A percentile compares a stretch with the other conserved stretches of the same genome.
phyloP scores from a whole-genome alignment of 2,329 filamentous ascomycete genomes.

The Aspergillus sp. region DNA sequence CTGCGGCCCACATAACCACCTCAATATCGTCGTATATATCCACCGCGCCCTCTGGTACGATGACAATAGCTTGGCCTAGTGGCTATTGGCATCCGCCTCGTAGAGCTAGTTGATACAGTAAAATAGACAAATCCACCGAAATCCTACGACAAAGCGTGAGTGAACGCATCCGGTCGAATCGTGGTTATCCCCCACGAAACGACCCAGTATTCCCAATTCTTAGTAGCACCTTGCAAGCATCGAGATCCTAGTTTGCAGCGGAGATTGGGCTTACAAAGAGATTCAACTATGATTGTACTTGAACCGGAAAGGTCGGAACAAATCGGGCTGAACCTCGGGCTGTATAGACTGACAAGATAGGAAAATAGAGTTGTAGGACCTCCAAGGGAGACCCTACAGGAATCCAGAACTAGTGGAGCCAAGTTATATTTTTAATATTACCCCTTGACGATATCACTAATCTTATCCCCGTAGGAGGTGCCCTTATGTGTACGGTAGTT shows the following conservation, averaged over 20 bases:
- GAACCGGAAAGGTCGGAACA: neutral
- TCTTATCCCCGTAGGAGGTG: no score
- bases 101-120: neutral
- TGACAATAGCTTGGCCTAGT: neutral
- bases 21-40: neutral
- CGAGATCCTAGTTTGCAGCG: neutral
- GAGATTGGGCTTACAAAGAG: no score
- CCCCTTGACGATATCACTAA: no score
- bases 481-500: no score
- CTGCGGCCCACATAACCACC: neutral
- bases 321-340: no score
- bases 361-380: accelerated
- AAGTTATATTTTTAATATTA: no score
- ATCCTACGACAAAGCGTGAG: neutral
- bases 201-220: neutral
- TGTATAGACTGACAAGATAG: no score
- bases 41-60: neutral
- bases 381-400: no score
- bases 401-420: no score
- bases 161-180: neutral
- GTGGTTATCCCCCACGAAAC: neutral
- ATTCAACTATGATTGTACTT: neutral
- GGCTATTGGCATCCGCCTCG: neutral
- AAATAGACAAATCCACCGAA: neutral
- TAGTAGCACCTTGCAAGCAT: neutral